phyloP scores from a whole-genome alignment of 2,329 filamentous ascomycete genomes.

The Cladosporium cucumerinum region DNA sequence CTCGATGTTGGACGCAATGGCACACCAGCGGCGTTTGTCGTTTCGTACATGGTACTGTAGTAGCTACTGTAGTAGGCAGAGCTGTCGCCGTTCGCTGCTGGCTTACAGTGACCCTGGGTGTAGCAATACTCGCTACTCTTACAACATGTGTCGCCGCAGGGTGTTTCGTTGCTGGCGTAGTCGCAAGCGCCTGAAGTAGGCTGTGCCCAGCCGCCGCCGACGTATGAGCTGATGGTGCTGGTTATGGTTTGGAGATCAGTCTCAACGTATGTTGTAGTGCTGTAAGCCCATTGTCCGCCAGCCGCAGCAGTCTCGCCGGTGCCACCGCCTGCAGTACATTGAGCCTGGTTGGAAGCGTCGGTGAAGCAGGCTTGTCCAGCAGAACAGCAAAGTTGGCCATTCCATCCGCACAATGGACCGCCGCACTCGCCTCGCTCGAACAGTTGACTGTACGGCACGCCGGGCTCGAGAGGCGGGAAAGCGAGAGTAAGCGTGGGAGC shows the following conservation, averaged over 20 bases:
- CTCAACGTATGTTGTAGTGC: constrained; percentile 56
- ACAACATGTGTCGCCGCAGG: constrained; percentile 70
- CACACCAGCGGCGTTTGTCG: constrained; percentile 52
- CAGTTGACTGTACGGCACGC: constrained; percentile 34
- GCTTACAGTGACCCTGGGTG: constrained; percentile 50
- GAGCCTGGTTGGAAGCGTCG: constrained; percentile 47
- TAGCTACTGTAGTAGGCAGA: constrained; percentile 50
- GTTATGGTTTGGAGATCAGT: constrained; percentile 53
- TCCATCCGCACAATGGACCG: constrained; percentile 47
- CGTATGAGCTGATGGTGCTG: constrained; percentile 50
- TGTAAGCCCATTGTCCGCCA: constrained; percentile 53
- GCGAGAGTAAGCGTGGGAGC: constrained; percentile 26
- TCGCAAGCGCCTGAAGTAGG: constrained; percentile 41
- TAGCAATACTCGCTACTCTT: constrained; percentile 66
- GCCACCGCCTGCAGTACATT: constrained; percentile 37
- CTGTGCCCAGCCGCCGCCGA: constrained; percentile 31
- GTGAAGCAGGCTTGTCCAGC: constrained; percentile 51
- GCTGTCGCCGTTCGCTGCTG: constrained; percentile 49
- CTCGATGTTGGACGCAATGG: constrained; percentile 51
- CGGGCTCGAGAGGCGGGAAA: constrained; percentile 29
- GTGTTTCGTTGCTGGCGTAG: constrained; percentile 48
- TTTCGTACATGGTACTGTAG: constrained; percentile 45
- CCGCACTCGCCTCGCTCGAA: constrained; percentile 40
- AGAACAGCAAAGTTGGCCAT: constrained; percentile 47
- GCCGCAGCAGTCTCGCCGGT: constrained; percentile 28